These are phyloP conservation scores for Syzygium oleosum DNA, from an alignment of 345 rosid genomes.

Conservation along the genomic window DNA sequence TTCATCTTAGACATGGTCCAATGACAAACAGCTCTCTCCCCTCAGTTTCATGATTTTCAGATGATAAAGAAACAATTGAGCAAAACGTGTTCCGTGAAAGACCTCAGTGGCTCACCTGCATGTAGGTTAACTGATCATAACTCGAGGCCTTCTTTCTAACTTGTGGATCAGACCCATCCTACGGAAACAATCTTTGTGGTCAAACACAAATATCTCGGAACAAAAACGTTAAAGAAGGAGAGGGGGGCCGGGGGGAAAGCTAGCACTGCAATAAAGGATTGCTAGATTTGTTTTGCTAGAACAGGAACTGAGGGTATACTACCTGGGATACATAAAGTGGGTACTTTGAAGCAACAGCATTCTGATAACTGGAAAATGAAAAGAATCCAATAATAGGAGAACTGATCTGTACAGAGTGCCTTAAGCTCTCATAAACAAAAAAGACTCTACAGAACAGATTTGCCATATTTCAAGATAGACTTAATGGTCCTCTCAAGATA, in stretches of 20 bases:
- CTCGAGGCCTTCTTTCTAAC: slow-evolving; percentile 81
- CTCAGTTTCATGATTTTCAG: neutral
- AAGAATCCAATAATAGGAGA: too few species aligned
- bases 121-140: slow-evolving; percentile 71
- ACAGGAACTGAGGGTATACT: slow-evolving; percentile 1
- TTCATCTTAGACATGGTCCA: neutral
- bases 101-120: slow-evolving; percentile 50
- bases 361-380: slow-evolving; percentile 70
- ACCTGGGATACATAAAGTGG: slow-evolving; percentile 97
- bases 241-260: neutral
- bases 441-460: too few species aligned
- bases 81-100: neutral
- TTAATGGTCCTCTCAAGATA: too few species aligned
- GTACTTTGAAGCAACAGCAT: slow-evolving; percentile 61
- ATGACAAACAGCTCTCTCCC: neutral
- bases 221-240: neutral
- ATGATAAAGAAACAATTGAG: neutral
- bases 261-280: neutral
- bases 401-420: too few species aligned
- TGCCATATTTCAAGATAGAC: too few species aligned
- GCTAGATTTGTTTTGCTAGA: neutral
- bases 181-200: neutral
- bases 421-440: too few species aligned
- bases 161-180: slow-evolving; percentile 75
- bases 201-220: neutral